A percentile compares a stretch with the other conserved stretches of the same genome.
phyloP scores from a whole-genome alignment of 2,329 filamentous ascomycete genomes.

The Beauveria scarabaeidicola region DNA sequence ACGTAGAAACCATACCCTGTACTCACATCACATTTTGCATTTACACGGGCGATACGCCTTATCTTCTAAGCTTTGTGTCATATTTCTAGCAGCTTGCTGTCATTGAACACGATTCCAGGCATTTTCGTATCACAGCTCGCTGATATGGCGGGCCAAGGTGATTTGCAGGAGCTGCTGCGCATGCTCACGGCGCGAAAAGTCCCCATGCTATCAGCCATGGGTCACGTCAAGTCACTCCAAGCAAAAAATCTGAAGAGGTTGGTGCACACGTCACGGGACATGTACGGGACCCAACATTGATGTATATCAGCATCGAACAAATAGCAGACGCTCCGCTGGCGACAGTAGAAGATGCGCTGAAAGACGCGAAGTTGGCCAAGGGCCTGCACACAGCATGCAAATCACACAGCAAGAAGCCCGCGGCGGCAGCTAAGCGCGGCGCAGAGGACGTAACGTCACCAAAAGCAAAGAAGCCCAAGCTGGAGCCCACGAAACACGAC shows the following conservation, averaged over 20 bases:
- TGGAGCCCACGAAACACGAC: slow-evolving; percentile 27
- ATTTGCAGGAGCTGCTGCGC: slow-evolving; percentile 53
- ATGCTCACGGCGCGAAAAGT: slow-evolving; percentile 51
- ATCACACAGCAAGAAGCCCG: slow-evolving; percentile 35
- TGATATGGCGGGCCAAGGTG: slow-evolving; percentile 47
- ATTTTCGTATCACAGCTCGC: neutral
- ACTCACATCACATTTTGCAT: neutral
- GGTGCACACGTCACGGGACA: slow-evolving; percentile 16
- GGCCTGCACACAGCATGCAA: slow-evolving; percentile 47
- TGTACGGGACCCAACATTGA: neutral
- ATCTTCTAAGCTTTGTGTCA: neutral
- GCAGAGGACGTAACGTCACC: slow-evolving; percentile 17
- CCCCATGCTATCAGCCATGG: slow-evolving; percentile 51
- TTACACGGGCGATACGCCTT: neutral
- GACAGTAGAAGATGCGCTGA: slow-evolving; percentile 37
- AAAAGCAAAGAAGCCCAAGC: slow-evolving; percentile 23
- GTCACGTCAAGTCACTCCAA: slow-evolving; percentile 50
- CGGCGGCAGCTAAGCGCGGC: slow-evolving; percentile 20
- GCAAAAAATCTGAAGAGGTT: slow-evolving; percentile 47
- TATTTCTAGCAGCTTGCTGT: too few relatives aligned
- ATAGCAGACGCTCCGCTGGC: slow-evolving; percentile 42
- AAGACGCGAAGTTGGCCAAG: slow-evolving; percentile 41
- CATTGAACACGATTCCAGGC: neutral
- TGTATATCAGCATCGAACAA: slow-evolving; percentile 38
- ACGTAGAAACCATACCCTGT: slow-evolving; percentile 7